Evolutionary conservation across 352 stramenopile species (phyloP), one percentile per base, ranked within the genome.

Genomic region (Globisporangium perplexum): DNA sequence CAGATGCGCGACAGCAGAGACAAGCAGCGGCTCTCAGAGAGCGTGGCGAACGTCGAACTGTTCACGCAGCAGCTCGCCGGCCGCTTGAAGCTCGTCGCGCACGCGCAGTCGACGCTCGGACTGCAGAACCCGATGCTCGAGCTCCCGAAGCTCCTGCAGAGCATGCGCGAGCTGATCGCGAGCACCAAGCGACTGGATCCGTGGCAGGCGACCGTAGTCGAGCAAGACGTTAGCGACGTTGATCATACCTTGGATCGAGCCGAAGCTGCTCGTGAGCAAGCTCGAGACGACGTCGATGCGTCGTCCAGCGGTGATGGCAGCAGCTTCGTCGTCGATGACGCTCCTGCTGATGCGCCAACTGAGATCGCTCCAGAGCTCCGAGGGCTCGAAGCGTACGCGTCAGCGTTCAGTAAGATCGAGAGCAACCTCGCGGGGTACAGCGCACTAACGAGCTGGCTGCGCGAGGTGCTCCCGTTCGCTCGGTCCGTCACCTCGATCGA

Each of bases 51-150:
- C 24, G 57, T 81, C 10, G 69, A 86, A 47, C 17, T 38, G 1
- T 47, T 88, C 0, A 60, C 68, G 1, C 52, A 55, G 6, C 57
- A 56, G 18, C 62, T 88, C n/a, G 74, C 54, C n/a, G 66, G 72
- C 7, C 70, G 57, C 12, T n/a, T 79, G 11, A 33, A 45, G 24
- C 45, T 81, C 14, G 48, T 86, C 23, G 54, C 68, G 5, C 57
- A 68, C 4, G 59, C 57, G 2, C 65, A 69, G 45, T 30, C 24
- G 11, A 26, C 65, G 12, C 54, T 88, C 17, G 58, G 57, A 15
- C 36, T 86, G 11, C 22, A 66, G 8, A 61, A 75, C 7, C 57
- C 62, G 17, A 24, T 60, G 1, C 36, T 63, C 3, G 75, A 81
- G 22, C 50, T 88, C 6, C 71, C 63, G 1, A 26, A 54, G 28